Evolutionary conservation across 495 filamentous ascomycete species (phyloP).

Genomic region (Hyaloscypha variabilis): DNA sequence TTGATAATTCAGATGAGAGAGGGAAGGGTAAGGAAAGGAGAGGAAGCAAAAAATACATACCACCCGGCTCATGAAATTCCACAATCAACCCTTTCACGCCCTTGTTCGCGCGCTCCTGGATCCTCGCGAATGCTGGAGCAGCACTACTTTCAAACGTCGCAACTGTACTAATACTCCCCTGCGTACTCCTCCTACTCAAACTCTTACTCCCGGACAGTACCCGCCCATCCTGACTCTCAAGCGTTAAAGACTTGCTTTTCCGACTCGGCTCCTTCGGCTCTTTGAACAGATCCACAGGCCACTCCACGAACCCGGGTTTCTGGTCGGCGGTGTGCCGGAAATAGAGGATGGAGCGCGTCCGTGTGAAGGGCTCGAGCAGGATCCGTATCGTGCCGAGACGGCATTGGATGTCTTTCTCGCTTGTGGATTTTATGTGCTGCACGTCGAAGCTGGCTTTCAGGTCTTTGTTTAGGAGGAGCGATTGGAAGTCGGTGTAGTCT

Average conservation of each 20-base stretch:
- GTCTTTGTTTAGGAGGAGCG: conserved; percentile 15
- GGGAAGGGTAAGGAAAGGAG: too few species aligned
- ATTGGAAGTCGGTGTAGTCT: conserved; percentile 25
- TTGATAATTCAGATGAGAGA: too few species aligned
- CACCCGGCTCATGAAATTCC: conserved; percentile 17
- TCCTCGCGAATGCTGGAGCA: conserved; percentile 5
- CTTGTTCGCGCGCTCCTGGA: not conserved
- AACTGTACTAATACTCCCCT: conserved; percentile 15
- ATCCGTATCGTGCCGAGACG: conserved; percentile 10
- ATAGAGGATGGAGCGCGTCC: conserved; percentile 16
- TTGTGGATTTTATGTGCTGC: not conserved
- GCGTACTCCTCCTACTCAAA: conserved; percentile 3
- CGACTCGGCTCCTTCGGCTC: conserved; percentile 11
- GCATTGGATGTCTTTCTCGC: not conserved
- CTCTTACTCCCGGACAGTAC: not conserved
- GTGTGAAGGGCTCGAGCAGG: conserved; percentile 7
- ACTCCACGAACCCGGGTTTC: conserved; percentile 15
- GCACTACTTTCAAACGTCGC: conserved; percentile 6
- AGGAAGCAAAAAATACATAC: conserved; percentile 1
- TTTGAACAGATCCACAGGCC: conserved; percentile 19
- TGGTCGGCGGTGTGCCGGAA: conserved; percentile 17
- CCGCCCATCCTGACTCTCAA: conserved; percentile 12
- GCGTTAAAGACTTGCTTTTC: not conserved
- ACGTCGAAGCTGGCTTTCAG: conserved; percentile 12
- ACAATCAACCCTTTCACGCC: conserved; percentile 15